Base-by-base conservation (phyloP, 345 rosid species). In the Stellera chamaejasme region DNA sequence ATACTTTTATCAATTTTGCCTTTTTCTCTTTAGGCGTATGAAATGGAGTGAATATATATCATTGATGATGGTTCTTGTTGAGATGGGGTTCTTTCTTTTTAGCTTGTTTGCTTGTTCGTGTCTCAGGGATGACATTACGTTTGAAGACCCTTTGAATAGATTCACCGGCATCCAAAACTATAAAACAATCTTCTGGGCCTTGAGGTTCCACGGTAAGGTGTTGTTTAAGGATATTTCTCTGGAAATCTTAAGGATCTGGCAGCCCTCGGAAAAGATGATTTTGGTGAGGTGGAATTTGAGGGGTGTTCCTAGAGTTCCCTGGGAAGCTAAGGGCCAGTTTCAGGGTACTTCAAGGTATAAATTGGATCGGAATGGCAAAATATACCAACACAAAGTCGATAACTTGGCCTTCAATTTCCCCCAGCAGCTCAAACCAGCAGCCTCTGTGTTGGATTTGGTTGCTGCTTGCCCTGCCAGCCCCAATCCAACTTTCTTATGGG, bases 281-380 rank as follows among this genome's bases (percentile, higher is more conserved):
- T 68, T 88, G 26, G 82, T 92, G 46, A 81, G 98, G 80, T 92
- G 98, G 98, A 84, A 84, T 54, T 73, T 85, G 64, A 88, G 78
- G 50, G 98, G 95, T 47, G 83, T 83, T 60, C 96, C 96, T 14
- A 75, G 92, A 71, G 90, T 91, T 28, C 98, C 98, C 41, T 92
- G 97, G 98, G 96, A 92, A 69, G 95, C 95, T 16, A 75, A 76
- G 70, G 98, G 98, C 12, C 82, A 86, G 65, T 86, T 92, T 75
- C 95, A 92, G 65, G 97, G 95, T 12, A 88, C 86, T 62, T 85
- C 96, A 13, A 75, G 95, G 52, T 92, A 88, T 75, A 88, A 87
- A 74, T 75, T 91, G 61, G 96, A 91, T 61, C 64, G 96, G 46
- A 80, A 75, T 52, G 98, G 96, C 11, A 90, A 83, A 73, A 87